Conservation (phyloP, 495 filamentous ascomycete genomes). For the Neurospora hispaniola region DNA sequence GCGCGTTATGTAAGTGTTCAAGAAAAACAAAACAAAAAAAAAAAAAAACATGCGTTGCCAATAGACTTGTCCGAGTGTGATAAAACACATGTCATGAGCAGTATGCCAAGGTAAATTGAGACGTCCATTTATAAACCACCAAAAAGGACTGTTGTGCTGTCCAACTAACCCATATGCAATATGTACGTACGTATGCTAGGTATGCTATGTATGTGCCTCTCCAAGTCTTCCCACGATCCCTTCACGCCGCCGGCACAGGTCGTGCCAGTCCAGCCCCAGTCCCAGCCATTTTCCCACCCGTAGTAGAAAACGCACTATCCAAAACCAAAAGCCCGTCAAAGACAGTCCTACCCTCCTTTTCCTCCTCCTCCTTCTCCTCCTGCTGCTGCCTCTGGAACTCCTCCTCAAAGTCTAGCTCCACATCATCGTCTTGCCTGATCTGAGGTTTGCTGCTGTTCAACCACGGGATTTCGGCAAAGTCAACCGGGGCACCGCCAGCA, state of each 20-base stretch:
- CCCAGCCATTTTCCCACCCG: neutral
- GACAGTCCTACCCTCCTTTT: neutral
- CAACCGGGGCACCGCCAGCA: slow-evolving; percentile 7
- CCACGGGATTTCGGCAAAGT: slow-evolving; percentile 16
- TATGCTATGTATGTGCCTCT: neutral
- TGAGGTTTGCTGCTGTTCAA: neutral
- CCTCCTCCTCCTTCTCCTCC: neutral
- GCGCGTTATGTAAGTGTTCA: neutral
- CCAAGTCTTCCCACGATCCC: neutral
- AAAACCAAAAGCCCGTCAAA: neutral
- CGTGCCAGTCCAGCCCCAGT: neutral
- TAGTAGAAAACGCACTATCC: neutral
- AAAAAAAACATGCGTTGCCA: neutral
- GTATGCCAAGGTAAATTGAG: neutral
- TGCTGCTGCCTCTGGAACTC: neutral
- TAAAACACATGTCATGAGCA: neutral
- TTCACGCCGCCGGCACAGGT: neutral
- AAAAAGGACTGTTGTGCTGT: neutral
- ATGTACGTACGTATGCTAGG: neutral
- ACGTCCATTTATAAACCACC: neutral
- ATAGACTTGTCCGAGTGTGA: too few species aligned
- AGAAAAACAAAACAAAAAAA: neutral
- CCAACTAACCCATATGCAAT: neutral
- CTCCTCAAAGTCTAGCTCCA: neutral
- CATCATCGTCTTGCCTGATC: neutral